phyloP scores from a whole-genome alignment of 2,329 filamentous ascomycete species.

The Westerdykella aurantiaca region DNA sequence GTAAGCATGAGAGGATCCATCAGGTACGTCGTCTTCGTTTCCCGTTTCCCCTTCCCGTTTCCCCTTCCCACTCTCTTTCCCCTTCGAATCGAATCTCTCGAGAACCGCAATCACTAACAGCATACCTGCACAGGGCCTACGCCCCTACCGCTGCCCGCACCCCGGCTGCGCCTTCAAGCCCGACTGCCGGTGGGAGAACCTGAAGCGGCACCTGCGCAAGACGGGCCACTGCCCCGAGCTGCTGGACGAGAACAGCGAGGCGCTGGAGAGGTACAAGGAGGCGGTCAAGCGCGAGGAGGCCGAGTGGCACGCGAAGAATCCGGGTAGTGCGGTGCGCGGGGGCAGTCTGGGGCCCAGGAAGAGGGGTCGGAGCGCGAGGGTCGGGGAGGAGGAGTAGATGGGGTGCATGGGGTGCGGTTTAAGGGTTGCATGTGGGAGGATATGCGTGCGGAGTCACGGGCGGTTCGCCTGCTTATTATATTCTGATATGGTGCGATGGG shows the following conservation, averaged over 20 bases:
- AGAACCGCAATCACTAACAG: not conserved
- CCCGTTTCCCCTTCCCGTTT: not conserved
- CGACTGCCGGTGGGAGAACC: conserved; percentile 37
- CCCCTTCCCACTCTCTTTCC: not conserved
- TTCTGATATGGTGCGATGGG: no score
- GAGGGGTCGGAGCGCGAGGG: conserved; percentile 1
- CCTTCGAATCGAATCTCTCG: not conserved
- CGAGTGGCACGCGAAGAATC: conserved; percentile 28
- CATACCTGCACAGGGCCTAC: conserved; percentile 20
- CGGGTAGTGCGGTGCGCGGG: conserved; percentile 15
- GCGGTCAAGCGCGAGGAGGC: conserved; percentile 28
- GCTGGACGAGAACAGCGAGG: conserved; percentile 28
- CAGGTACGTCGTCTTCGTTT: conserved; percentile 16
- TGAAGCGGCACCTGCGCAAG: conserved; percentile 35
- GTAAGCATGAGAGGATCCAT: conserved; percentile 36
- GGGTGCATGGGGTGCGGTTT: not conserved
- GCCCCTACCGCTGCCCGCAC: conserved; percentile 35
- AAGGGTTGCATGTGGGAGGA: not conserved
- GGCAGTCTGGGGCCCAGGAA: conserved; percentile 5
- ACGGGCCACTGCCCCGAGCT: conserved; percentile 33
- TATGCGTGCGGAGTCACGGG: not conserved
- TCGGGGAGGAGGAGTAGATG: conserved; percentile 3
- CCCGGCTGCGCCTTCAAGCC: conserved; percentile 34
- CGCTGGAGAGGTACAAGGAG: conserved; percentile 37
- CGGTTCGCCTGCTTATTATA: no score